Evolutionary conservation across 31 red algal species (phyloP), one percentile per base, ranked within the genome.

Genomic region (Endocladia muricata): DNA sequence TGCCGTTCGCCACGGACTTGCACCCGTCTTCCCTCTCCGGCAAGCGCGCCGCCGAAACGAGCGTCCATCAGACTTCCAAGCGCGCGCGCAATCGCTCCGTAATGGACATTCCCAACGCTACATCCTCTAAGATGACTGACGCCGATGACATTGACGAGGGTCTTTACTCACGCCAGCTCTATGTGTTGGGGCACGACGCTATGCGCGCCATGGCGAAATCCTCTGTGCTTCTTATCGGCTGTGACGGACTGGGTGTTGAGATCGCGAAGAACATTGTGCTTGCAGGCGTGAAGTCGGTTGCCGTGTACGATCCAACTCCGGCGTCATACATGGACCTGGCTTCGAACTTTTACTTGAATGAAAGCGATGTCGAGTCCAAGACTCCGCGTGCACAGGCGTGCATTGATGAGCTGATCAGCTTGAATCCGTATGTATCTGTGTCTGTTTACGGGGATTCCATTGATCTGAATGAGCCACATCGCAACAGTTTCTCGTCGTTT

Each of bases 161-260:
- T n/a, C 81, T 99, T 3, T 99, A 99, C 68, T 99, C 96, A 23
- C 78, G 96, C 33, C 96, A 99, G 77, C 85, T 99, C 29, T 99
- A 99, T 57, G 96, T 99, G 43, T 62, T 99, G 0, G 96, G 96
- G 35, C 89, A 95, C 63, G 96, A 99, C n/a, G 96, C 96, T 11
- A 90, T 93, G 81, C 78, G 83, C 49, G 76, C 84, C 72, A 91
- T 99, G 89, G 85, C 89, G 33, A 70, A 61, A 25, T 94, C 96
- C 28, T 55, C 77, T 44, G 92, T 95, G 2, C 77, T 99, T 23
- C 63, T 95, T 43, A 73, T 95, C 30, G 96, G 96, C 26, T 72
- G 86, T 35, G 81, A 84, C 37, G 96, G 96, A 5, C 68, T 94
- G 29, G 96, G 92, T 55, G 79, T 90, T 15, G 96, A 99, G 87